Base-by-base conservation (phyloP, 768 basidiomycete species). In the Podaxis rugospora region DNA sequence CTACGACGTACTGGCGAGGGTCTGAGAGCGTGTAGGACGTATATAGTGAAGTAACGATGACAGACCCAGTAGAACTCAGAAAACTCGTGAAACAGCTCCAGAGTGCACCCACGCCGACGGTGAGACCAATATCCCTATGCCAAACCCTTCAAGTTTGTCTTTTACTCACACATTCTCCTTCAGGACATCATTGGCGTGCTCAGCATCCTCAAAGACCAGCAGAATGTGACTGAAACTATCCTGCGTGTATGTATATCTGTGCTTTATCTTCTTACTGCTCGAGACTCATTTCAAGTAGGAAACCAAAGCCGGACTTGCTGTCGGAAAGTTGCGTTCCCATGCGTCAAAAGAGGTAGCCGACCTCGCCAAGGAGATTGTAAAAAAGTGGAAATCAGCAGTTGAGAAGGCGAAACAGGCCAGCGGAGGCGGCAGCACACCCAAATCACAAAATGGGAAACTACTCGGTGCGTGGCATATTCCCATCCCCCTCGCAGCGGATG, bases 261-360 rank as follows among this genome's bases (percentile, higher is more conserved):
- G 68, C 66, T 57, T 63, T 69, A 66, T 63, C 64, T 63, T 66
- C 63, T 59, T 52, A 53, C 27, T 42, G 39, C 60, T 28, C 40
- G 36, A 47, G 4, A 68, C 42, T 61, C 62, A 57, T 59, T 25
- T 57, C 54, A 36, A 64, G 28, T 67, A 95, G 94, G 93, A 95
- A 75, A 95, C 92, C 72, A 95, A 90, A 73, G 90, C 88, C 3
- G 94, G 94, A 52, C 76, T 96, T n/a, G 90, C 93, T 0, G 93
- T 97, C 2, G 93, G 93, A 55, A 95, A 95, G 76, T 81, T 95
- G 16, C 84, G 94, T 51, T 79, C 81, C 32, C 89, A 94, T 72
- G 76, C 82, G 0, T 76, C 82, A 11, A 91, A 89, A 67, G 81
- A 86, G 10, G 86, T 97, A 7, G 72, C 92, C 6, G 90, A 92